Evolutionary conservation across 1,139 yeast genomes (phyloP), one percentile per base, ranked within the genome.

Genomic region (Saccharomyces uvarum): DNA sequence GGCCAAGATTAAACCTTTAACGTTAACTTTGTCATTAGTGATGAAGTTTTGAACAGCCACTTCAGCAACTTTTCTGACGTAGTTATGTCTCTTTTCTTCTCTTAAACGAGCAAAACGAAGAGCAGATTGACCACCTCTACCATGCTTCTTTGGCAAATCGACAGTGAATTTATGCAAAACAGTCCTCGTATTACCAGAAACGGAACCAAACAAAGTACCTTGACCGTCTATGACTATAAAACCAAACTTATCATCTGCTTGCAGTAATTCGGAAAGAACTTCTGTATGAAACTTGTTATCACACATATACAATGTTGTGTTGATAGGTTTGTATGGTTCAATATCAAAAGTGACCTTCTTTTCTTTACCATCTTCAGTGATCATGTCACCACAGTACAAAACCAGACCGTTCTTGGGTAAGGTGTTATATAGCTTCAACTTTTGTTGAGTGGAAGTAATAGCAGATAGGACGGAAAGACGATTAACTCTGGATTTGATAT

Each of bases 61-160:
- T 77, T 93, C 99, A 50, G 99, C 97, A 50, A 93, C 99, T 72
- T 93, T 93, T 75, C 99, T 84, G 58, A 93, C 95, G 75, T 93
- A 93, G 74, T 93, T 93, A 75, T 95, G 99, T 78, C 99, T 89
- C 74, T 93, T 93, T 77, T 95, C 99, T 66, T 93, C 99, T 82
- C 99, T 88, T 73, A 93, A 81, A 80, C 99, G 91, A 49, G 97
- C 87, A 79, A 93, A 93, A 88, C 99, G 98, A 64, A 93, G 73
- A 50, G 99, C 99, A 59, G 99, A 93, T 78, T 93, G 99, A 86
- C 99, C 99, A 87, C 99, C 99, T 81, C 99, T 88, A 67, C 99
- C 99, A 79, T 93, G 99, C 88, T 93, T 93, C 78, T 93, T 93
- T 64, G 99, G 99, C 69, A 93, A 80, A 73, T 93, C 99, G 57